Base-by-base conservation (phyloP, 192 early-diverging fungal genomes). In the Coemansia erecta region DNA sequence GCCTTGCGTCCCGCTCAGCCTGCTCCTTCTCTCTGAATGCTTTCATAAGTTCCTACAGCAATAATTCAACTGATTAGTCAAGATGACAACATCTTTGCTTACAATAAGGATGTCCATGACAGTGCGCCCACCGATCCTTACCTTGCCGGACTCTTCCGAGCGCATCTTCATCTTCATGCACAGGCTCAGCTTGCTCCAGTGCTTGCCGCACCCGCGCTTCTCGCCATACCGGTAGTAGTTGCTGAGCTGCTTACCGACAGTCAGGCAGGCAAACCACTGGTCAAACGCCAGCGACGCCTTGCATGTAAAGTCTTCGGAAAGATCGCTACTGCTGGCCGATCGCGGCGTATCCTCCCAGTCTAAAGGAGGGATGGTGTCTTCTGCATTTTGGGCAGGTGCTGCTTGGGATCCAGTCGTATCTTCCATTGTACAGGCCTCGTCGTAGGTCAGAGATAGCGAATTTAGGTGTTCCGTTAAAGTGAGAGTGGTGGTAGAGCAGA, bases 171-270 rank as follows among this genome's bases (percentile, higher is more conserved):
- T 39, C 19, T 43, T 44, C 71, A 80, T 73, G 22, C 77, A 80
- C 45, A 80, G 60, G 53, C 45, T 55, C 8, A 69, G 31, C 42
- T 70, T 80, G 42, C 57, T 60, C 77, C 77, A 80, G 23, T 66
- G 63, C 56, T 70, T 80, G 13, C 64, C 60, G 26, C 77, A 80
- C 4, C 63, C 42, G 19, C 60, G 31, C 48, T 73, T 73, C 15
- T 80, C 53, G 33, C 77, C 77, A 19, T 80, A 80, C 9, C 77
- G 55, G 61, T 80, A 80, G 70, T 73, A 73, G 64, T 66, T 80
- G 63, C 66, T 68, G 39, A 80, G 42, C 61, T 80, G 77, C 49
- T 66, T 73, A 23, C 77, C 77, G 0, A 80, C 77, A 7, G 77
- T 70, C 52, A 80, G 28, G 40, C 75, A 78, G 5, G 55, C 56